These are phyloP conservation scores for Oemleria cerasiformis DNA, from an alignment of 306 rosid species.

Conservation along the genomic window DNA sequence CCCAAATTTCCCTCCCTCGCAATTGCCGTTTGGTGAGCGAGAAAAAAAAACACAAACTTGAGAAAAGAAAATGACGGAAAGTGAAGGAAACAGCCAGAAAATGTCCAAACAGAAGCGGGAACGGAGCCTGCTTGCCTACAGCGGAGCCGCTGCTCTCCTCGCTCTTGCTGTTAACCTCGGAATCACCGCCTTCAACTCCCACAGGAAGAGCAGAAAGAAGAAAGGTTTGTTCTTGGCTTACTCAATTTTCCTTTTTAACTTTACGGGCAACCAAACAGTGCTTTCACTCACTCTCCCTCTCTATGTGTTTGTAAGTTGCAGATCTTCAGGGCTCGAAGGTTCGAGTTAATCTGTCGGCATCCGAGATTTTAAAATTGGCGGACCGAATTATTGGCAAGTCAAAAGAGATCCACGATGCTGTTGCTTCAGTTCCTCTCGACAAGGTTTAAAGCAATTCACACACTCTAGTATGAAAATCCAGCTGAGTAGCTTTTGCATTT, in stretches of 20 bases:
- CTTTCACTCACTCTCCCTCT: neutral
- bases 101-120: slow-evolving; percentile 48
- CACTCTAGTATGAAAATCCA: neutral
- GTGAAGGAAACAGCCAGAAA: slow-evolving; percentile 43
- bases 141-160: slow-evolving; percentile 80
- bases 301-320: slow-evolving; percentile 28
- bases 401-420: slow-evolving; percentile 65
- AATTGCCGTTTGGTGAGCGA: slow-evolving; percentile 36
- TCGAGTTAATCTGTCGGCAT: slow-evolving; percentile 57
- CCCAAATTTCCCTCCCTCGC: slow-evolving; percentile 57
- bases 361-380: slow-evolving; percentile 75
- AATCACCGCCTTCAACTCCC: slow-evolving; percentile 53
- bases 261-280: slow-evolving; percentile 1
- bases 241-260: neutral
- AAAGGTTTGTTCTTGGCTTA: slow-evolving; percentile 40
- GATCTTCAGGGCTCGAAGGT: slow-evolving; percentile 72
- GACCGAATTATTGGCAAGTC: slow-evolving; percentile 69
- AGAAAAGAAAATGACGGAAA: slow-evolving; percentile 56
- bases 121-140: slow-evolving; percentile 42
- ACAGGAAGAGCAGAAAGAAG: slow-evolving; percentile 44
- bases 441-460: neutral
- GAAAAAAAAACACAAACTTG: neutral
- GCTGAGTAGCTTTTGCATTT: neutral
- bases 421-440: slow-evolving; percentile 68
- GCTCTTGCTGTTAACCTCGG: slow-evolving; percentile 69